Conservation (phyloP, 1,284 basidiomycete genomes). For the Caloboletus firmus region DNA sequence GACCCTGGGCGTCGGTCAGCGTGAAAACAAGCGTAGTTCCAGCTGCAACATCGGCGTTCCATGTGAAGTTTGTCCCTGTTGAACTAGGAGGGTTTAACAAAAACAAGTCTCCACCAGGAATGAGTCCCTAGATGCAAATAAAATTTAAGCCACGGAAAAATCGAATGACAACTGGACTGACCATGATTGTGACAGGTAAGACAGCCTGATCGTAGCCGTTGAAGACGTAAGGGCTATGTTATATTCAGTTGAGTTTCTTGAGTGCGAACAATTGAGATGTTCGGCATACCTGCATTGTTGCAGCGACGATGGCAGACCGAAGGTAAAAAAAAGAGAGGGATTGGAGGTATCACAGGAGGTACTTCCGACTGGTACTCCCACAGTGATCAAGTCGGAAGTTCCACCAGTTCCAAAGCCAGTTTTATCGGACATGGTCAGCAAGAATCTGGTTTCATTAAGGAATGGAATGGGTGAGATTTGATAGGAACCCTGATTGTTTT, state of each 20-base stretch:
- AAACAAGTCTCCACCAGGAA: conserved; percentile 58
- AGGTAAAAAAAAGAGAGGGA: conserved; percentile 48
- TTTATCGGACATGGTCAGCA: conserved; percentile 71
- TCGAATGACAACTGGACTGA: conserved; percentile 33
- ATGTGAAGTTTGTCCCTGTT: conserved; percentile 48
- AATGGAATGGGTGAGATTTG: conserved; percentile 47
- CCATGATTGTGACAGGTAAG: conserved; percentile 62
- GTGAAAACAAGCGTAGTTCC: conserved; percentile 63
- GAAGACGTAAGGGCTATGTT: conserved; percentile 59
- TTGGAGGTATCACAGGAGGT: conserved; percentile 53
- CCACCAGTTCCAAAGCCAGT: conserved; percentile 69
- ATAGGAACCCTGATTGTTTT: conserved; percentile 55
- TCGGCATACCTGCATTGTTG: conserved; percentile 61
- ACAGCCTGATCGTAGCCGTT: conserved; percentile 48
- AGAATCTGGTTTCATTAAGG: conserved; percentile 40
- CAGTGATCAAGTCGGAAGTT: conserved; percentile 50
- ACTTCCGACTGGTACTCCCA: conserved; percentile 45
- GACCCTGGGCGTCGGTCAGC: conserved; percentile 57
- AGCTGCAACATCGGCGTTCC: conserved; percentile 57
- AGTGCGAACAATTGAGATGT: not conserved
- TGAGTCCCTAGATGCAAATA: conserved; percentile 48
- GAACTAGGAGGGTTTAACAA: conserved; percentile 46
- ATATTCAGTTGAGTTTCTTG: conserved; percentile 9
- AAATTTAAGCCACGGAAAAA: not conserved
- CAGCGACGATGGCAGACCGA: conserved; percentile 51